Percentiles rank a stretch among this genome's conserved stretches.
These are phyloP conservation scores for Starmerella etchellsii DNA, from an alignment of 805 yeast genomes.

Conservation along the genomic window DNA sequence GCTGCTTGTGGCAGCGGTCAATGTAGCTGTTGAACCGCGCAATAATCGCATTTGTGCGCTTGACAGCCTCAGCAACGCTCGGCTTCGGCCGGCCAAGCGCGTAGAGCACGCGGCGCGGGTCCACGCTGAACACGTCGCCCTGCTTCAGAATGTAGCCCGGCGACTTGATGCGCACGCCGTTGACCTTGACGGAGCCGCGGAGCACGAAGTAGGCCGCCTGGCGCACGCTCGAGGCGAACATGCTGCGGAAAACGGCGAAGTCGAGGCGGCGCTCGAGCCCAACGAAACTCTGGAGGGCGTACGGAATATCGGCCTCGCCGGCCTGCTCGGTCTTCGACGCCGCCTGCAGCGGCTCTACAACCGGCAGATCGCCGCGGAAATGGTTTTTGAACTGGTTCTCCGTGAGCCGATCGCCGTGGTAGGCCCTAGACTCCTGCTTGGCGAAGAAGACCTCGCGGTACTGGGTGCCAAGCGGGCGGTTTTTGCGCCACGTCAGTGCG, in stretches of 20 bases:
- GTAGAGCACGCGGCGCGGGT: slow-evolving; percentile 69
- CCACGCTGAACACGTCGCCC: slow-evolving; percentile 79
- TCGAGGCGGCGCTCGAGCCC: slow-evolving; percentile 80
- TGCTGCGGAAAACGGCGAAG: slow-evolving; percentile 75
- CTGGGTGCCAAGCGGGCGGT: slow-evolving; percentile 36
- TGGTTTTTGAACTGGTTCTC: slow-evolving; percentile 67
- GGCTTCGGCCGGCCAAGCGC: slow-evolving; percentile 86
- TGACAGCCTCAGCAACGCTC: slow-evolving; percentile 49
- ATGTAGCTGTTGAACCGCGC: slow-evolving; percentile 66
- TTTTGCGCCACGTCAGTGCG: slow-evolving; percentile 54
- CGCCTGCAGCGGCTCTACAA: slow-evolving; percentile 73
- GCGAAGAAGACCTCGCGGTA: slow-evolving; percentile 88
- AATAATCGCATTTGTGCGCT: slow-evolving; percentile 60
- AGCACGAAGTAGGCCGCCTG: slow-evolving; percentile 85
- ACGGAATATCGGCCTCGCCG: slow-evolving; percentile 53
- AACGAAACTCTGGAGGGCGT: slow-evolving; percentile 78
- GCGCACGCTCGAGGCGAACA: slow-evolving; percentile 87
- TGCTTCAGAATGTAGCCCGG: slow-evolving; percentile 67
- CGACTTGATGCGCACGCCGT: slow-evolving; percentile 63
- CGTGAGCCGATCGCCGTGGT: slow-evolving; percentile 88
- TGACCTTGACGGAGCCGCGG: slow-evolving; percentile 71
- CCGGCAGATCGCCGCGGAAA: slow-evolving; percentile 57
- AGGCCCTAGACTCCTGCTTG: slow-evolving; percentile 82
- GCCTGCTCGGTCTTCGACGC: slow-evolving; percentile 6
- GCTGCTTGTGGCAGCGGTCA: slow-evolving; percentile 42